Conservation (phyloP, 106 monocot species). For the Phalaenopsis aphrodite region DNA sequence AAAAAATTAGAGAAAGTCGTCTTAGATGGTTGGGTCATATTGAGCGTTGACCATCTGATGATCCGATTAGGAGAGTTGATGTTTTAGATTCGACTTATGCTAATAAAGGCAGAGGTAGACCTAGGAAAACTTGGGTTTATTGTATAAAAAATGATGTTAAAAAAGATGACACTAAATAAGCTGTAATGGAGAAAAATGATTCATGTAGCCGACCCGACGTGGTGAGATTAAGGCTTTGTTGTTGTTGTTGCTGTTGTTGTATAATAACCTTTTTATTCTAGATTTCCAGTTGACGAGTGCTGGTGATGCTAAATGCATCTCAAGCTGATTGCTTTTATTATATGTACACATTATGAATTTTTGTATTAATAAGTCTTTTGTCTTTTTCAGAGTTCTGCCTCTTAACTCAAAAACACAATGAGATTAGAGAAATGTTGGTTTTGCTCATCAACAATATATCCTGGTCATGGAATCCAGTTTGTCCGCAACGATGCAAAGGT, state of each 20-base stretch:
- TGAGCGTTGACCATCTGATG: too few relatives aligned
- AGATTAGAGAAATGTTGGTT: conserved; percentile 98
- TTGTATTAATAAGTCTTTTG: not conserved
- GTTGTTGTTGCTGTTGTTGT: not conserved
- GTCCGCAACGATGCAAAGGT: conserved; percentile 93
- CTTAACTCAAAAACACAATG: conserved; percentile 28
- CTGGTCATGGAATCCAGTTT: conserved; percentile 92
- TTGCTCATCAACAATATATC: conserved; percentile 80
- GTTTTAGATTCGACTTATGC: too few relatives aligned
- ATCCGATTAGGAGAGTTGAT: too few relatives aligned
- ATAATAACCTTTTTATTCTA: not conserved
- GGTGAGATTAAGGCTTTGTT: not conserved
- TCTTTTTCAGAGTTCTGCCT: not conserved
- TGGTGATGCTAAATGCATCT: not conserved
- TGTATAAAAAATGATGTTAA: too few relatives aligned
- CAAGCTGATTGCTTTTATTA: not conserved
- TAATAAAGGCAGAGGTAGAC: too few relatives aligned
- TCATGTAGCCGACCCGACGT: too few relatives aligned
- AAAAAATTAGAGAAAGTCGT: too few relatives aligned
- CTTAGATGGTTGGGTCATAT: too few relatives aligned
- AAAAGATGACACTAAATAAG: too few relatives aligned
- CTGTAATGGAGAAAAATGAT: too few relatives aligned
- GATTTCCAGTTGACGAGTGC: not conserved
- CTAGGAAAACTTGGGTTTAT: too few relatives aligned
- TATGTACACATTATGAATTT: not conserved